Base-by-base conservation (phyloP, 345 rosid species). In the Noccaea bulbosa region DNA sequence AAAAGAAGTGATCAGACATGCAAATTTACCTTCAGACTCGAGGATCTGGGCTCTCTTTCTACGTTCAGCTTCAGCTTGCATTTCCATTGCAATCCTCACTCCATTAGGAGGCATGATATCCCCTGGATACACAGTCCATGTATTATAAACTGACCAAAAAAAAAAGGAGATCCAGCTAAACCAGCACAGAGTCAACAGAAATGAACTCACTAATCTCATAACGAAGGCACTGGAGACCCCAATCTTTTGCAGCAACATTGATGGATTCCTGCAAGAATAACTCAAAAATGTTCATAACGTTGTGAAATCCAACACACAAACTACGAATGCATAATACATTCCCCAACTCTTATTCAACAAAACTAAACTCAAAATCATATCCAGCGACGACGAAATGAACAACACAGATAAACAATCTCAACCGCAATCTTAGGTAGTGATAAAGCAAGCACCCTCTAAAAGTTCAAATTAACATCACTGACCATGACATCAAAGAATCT, bases 61-160 rank as follows among this genome's bases (percentile, higher is more conserved):
- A 72, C 94, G 96, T 67, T 95, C 98, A 56, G 98, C 99, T 83
- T 95, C 99, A 73, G 97, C 98, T 77, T 95, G 99, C 98, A 90
- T 88, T 82, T 92, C 99, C 99, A 95, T 95, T 72, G 99, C 99
- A 68, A 70, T 84, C 77, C 86, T 83, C 78, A 95, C 91, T 70
- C 97, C 97, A 48, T 83, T 80, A 57, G 98, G 99, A 20, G 98
- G 98, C 81, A 89, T 83, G 81, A 95, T 92, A 79, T 90, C 99
- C 97, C 96, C 99, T 95, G 68, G 22, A 66, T n/a, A 66, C 53
- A 67, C 48, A 73, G 61, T 60, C 65, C 51, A 75, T 47, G 44
- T 9, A 27, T 54, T 63, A 66, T 41, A 27, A 8, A 16, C 6
- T 51, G 10, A 32, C 14, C 14, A 15, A 57, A 22, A 34, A 15